Base-by-base conservation (phyloP, 225 moss, liverwort and hornwort species). In the Straminergon stramineum region DNA sequence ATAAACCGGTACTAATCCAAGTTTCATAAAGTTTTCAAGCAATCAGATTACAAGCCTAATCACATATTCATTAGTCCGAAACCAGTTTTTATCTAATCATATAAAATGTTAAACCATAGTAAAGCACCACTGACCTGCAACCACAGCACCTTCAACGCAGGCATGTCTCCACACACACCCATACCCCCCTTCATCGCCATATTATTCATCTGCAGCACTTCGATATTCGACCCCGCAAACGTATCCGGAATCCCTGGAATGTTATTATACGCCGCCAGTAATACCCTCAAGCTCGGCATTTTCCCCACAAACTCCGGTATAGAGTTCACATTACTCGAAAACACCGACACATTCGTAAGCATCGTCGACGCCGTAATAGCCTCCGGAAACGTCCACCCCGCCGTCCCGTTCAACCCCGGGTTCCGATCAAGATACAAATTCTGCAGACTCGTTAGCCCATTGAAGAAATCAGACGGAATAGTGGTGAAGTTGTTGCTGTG, bases 381-480 rank as follows among this genome's bases (percentile, higher is more conserved):
- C 34, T 89, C 79, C 4, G 98, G 97, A n/a, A 99, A 92, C 52
- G 89, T 87, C 98, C 98, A 99, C 31, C 98, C 96, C 31, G 71
- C 63, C 12, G 95, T 95, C 9, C 93, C 95, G 27, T 99, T 99
- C 61, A 99, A 81, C 18, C 30, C 84, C 3, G 80, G 41, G 71
- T 96, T 95, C 35, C 92, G 81, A 51, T 99, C 98, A 4, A 99
- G 76, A 75, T 97, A 96, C 37, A 99, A 56, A 48, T 77, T 76
- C 87, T 89, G 86, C 26, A 97, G 28, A 51, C 83, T 74, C 1
- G 93, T 87, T 8, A 99, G 82, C 22, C 96, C 96, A 21, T 55
- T 77, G 65, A 96, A 99, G 83, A 99, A 99, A 80, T 99, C 92
- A 11, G 74, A 82, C 7, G 98, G 98, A 68, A 99, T 99, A 18